Evolutionary conservation across 2,329 filamentous ascomycete species (phyloP).

Genomic region (Didymellaceae sp.): DNA sequence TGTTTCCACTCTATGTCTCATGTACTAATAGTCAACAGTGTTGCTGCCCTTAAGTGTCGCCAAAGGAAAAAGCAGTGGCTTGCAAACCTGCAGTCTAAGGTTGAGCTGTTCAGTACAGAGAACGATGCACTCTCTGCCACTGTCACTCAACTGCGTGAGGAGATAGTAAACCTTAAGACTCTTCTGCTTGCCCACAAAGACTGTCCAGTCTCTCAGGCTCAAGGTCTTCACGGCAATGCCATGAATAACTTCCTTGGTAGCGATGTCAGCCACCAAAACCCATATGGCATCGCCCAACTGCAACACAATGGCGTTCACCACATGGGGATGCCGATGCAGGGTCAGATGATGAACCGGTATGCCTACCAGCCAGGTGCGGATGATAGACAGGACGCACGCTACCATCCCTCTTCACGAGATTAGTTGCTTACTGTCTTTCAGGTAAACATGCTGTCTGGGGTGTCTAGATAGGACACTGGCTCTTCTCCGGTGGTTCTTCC

Average conservation of each 20-base stretch:
- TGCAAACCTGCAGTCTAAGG: slow-evolving; percentile 90
- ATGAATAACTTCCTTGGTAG: slow-evolving; percentile 59
- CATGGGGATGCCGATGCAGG: slow-evolving; percentile 50
- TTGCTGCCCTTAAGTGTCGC: slow-evolving; percentile 94
- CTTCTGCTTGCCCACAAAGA: slow-evolving; percentile 93
- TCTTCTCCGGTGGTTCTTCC: neutral
- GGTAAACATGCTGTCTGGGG: slow-evolving; percentile 33
- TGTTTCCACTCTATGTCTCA: neutral
- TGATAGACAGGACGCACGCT: slow-evolving; percentile 38
- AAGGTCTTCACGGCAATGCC: slow-evolving; percentile 66
- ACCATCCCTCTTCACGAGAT: slow-evolving; percentile 32
- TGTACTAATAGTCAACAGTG: slow-evolving; percentile 61
- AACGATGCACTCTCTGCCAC: slow-evolving; percentile 87
- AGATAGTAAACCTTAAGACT: slow-evolving; percentile 94
- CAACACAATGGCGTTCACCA: slow-evolving; percentile 51
- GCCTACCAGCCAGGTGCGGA: slow-evolving; percentile 39
- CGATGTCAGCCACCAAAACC: slow-evolving; percentile 54
- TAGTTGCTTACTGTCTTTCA: slow-evolving; percentile 39
- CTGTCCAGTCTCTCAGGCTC: slow-evolving; percentile 88
- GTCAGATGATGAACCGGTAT: slow-evolving; percentile 49
- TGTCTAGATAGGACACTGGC: neutral
- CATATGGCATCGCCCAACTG: slow-evolving; percentile 56
- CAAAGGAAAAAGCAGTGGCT: slow-evolving; percentile 99
- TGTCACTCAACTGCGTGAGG: slow-evolving; percentile 84
- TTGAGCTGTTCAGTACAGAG: slow-evolving; percentile 89